Base-by-base conservation (phyloP, 2,329 filamentous ascomycete genomes). In the Ascochyta viciae-villosae region DNA sequence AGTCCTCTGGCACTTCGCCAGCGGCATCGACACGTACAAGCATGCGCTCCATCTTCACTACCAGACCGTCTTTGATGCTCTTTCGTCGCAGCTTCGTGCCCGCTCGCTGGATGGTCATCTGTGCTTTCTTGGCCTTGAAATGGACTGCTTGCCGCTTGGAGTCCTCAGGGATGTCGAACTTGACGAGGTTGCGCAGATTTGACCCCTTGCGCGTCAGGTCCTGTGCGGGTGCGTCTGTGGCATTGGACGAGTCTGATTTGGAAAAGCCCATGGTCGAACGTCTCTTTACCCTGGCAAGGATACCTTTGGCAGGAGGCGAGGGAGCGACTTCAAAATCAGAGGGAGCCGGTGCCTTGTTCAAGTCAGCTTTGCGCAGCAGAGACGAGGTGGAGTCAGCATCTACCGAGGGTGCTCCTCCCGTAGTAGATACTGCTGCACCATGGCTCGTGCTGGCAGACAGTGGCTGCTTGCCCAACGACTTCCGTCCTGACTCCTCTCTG, bases 21-120 rank as follows among this genome's bases (percentile, higher is more conserved):
- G 78, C 65, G 37, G 79, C 78, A 63, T 88, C 87, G 23, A 88
- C 80, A 22, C 85, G 81, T 19, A 89, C 83, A 22, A 89, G 81
- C 87, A 89, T 89, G 56, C 83, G 85, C 67, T 89, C 86, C 73
- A 87, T 86, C 71, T 88, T 88, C 54, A 89, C 77, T 47, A 89
- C 84, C 58, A 87, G 82, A 5, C 87, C 87, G 62, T 86, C 82
- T 45, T 77, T 76, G 40, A 78, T 68, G 57, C 75, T 77, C 48
- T 72, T 65, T 48, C 79, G 75, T 23, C 78, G 67, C 23, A 80
- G 55, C 24, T 63, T 71, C 13, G 66, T 69, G 1, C 68, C 67
- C 16, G 74, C 66, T 23, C 70, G 70, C 59, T 73, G 72, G 10
- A 74, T 66, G 12, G 69, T 72, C 65, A 76, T 71, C 54, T 79